Conservation (phyloP, 1,139 yeast species). For the Taphrina sp. region DNA sequence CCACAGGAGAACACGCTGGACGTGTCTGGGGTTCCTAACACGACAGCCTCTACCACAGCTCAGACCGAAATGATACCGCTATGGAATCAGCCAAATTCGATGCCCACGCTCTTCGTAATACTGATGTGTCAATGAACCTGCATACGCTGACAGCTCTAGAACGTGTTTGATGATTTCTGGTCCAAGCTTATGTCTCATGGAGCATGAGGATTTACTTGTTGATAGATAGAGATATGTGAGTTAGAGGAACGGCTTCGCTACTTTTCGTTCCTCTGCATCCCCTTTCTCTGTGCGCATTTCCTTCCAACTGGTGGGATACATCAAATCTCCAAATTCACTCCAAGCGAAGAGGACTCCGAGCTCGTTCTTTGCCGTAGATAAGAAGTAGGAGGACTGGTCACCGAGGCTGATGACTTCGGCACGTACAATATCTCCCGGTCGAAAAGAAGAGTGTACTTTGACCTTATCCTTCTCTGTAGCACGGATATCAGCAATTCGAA, state of each 20-base stretch:
- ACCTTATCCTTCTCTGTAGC: constrained; percentile 89
- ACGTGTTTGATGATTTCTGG: too few species aligned
- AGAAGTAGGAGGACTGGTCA: constrained; percentile 86
- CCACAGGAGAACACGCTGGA: too few species aligned
- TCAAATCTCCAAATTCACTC: constrained; percentile 63
- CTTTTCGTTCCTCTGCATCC: constrained; percentile 72
- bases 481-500: constrained; percentile 63
- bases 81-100: too few species aligned
- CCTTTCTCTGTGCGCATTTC: constrained; percentile 84
- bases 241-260: constrained; percentile 78
- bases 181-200: too few species aligned
- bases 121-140: too few species aligned
- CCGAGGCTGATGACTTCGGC: constrained; percentile 78
- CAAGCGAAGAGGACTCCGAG: constrained; percentile 91
- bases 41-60: too few species aligned
- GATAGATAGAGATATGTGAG: too few species aligned
- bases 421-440: constrained; percentile 89
- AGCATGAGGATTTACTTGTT: too few species aligned
- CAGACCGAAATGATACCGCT: too few species aligned
- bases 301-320: constrained; percentile 96
- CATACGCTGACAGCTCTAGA: too few species aligned
- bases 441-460: constrained; percentile 70
- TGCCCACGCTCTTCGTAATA: too few species aligned
- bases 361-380: constrained; percentile 86
- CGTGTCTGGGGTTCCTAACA: too few species aligned